phyloP scores from a whole-genome alignment of 345 rosid species.

The Rubroshorea leprosula region DNA sequence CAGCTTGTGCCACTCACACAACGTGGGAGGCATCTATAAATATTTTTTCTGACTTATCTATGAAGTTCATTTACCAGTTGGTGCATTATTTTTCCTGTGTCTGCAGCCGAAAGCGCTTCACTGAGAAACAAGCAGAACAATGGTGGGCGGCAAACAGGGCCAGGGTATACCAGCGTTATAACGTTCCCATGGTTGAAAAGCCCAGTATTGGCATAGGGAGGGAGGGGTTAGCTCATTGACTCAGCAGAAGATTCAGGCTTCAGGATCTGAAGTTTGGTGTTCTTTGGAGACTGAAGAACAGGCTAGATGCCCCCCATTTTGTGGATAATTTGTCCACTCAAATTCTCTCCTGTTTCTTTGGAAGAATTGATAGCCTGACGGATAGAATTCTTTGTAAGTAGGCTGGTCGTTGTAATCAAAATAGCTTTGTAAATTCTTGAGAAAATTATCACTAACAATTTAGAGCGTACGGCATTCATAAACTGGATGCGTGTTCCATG shows the following conservation, averaged over 20 bases:
- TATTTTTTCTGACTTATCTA: not conserved
- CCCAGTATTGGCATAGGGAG: conserved; percentile 16
- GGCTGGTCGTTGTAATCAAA: conserved; percentile 23
- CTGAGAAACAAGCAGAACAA: conserved; percentile 72
- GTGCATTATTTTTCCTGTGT: not conserved
- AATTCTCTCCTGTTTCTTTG: conserved; percentile 4
- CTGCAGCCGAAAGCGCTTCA: conserved; percentile 65
- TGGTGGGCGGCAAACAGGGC: conserved; percentile 79
- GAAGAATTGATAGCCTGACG: conserved; percentile 11
- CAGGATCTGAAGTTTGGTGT: conserved; percentile 1
- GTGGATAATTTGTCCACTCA: conserved; percentile 12
- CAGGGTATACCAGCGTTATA: conserved; percentile 58
- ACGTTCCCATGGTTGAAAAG: conserved; percentile 49
- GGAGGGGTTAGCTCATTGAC: conserved; percentile 34
- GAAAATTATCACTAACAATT: conserved; percentile 7
- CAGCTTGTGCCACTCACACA: too few species aligned
- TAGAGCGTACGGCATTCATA: conserved; percentile 14
- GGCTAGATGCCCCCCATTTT: conserved; percentile 16
- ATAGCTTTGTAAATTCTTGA: conserved; percentile 31
- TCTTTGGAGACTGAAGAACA: conserved; percentile 5
- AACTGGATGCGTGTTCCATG: conserved; percentile 19
- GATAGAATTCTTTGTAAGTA: conserved; percentile 37
- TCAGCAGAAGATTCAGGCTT: conserved; percentile 6
- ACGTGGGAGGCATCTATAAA: too few species aligned
- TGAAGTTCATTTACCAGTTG: not conserved